phyloP scores from a whole-genome alignment of 441 rosid genomes.

The Flueggea neowawraea region DNA sequence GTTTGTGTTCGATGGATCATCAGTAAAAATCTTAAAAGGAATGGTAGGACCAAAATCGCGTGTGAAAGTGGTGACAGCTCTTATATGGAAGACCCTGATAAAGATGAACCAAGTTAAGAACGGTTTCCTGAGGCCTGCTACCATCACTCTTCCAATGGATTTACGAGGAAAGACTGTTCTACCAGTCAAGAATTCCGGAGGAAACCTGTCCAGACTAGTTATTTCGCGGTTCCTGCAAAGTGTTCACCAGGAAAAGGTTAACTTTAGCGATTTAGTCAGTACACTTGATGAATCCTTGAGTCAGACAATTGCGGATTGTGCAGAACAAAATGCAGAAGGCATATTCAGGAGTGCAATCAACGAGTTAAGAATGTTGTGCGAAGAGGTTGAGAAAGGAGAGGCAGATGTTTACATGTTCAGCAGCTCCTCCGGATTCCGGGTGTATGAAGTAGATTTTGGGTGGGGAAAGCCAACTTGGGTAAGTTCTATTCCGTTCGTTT shows the following conservation, averaged over 20 bases:
- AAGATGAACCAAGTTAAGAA: neutral
- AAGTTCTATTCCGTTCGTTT: neutral
- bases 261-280: neutral
- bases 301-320: neutral
- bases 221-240: neutral
- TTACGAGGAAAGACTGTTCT: conserved; percentile 15
- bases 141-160: conserved; percentile 15
- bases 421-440: conserved; percentile 21
- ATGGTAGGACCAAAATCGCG: conserved; percentile 6
- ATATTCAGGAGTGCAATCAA: conserved; percentile 1
- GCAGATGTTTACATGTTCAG: conserved; percentile 8
- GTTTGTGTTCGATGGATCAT: conserved; percentile 8
- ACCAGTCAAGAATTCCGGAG: conserved; percentile 12
- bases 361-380: neutral
- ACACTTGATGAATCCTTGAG: conserved; percentile 1
- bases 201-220: conserved; percentile 17
- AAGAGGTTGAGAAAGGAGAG: neutral
- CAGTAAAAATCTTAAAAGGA: conserved; percentile 12
- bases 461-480: conserved; percentile 28
- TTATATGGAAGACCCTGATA: neutral
- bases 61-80: conserved; percentile 17
- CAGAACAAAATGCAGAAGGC: neutral
- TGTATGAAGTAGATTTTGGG: conserved; percentile 23
- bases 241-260: neutral
- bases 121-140: neutral